Evolutionary conservation across 148 eudicot species (phyloP), one percentile per base, ranked within the genome.

Genomic region (Silene uniflora): DNA sequence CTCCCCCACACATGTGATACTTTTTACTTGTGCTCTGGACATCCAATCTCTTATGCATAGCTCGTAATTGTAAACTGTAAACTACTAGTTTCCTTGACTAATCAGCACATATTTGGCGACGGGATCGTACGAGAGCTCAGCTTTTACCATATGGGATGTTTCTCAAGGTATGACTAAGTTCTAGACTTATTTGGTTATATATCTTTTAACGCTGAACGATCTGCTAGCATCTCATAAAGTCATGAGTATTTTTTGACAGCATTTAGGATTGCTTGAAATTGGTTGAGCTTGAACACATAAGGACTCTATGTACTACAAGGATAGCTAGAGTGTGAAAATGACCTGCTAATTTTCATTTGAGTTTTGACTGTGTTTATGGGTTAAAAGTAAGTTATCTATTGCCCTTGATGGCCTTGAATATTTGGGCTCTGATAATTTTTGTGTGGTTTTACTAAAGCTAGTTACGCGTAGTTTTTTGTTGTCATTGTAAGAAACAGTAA

Each of bases 81-180:
- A 25, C 62, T 25, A 21, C 52, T 54, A 71, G 13, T 76, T 82
- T 86, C 84, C 97, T 89, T 94, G 85, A 91, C 96, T 54, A 58
- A 9, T 72, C 39, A 76, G 68, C 59, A 95, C 99, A 82, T 95
- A 88, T 88, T 82, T 96, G 84, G 98, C 98, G 32, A 89, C 99
- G 64, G 99, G 91, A 32, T 96, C 99, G 7, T 96, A 81, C 75
- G 94, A 96, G 88, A 91, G 88, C 76, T 85, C 98, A 70, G 91
- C 97, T 32, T 96, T 96, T 76, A 92, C 91, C 76, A 86, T 96
- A 75, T 92, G 98, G 99, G 99, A 96, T 85, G 98, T 92, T 79
- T 87, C 99, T 67, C 94, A 87, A 91, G 99, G 99, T 95, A 89
- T 70, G 73, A 10, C 21, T 16, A 0, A 52, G 66, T 71, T 73